Evolutionary conservation across 2,329 filamentous ascomycete species (phyloP).

Genomic region (Aspergillus melleus): DNA sequence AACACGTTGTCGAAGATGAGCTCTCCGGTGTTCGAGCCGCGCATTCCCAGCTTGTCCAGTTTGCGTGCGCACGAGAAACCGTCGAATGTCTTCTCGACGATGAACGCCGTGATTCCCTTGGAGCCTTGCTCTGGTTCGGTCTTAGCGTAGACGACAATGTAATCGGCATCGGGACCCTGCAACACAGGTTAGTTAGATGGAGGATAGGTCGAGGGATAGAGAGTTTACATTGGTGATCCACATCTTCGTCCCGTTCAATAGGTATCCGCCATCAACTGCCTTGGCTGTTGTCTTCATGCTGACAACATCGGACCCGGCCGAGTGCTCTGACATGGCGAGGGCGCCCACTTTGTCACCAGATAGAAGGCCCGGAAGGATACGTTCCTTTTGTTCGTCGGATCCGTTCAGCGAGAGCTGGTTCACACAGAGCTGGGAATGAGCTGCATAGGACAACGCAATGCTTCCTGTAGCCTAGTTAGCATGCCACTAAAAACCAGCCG

Average conservation of each 20-base stretch:
- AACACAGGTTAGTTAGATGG: constrained; percentile 2
- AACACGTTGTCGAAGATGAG: constrained; percentile 89
- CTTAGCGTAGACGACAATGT: constrained; percentile 96
- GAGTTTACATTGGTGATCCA: constrained; percentile 90
- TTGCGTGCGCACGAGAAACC: constrained; percentile 89
- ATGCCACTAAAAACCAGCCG: not conserved
- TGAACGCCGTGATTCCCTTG: constrained; percentile 93
- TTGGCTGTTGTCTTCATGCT: constrained; percentile 88
- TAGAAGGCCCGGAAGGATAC: constrained; percentile 77
- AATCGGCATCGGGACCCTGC: constrained; percentile 79
- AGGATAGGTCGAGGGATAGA: too few species aligned
- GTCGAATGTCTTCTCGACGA: constrained; percentile 68
- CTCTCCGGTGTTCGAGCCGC: constrained; percentile 94
- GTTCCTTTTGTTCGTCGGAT: constrained; percentile 71
- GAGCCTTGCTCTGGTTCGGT: constrained; percentile 76
- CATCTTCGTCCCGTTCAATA: constrained; percentile 93
- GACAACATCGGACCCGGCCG: constrained; percentile 88
- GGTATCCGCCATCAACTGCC: constrained; percentile 77
- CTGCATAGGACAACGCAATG: constrained; percentile 81
- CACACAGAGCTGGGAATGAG: constrained; percentile 92
- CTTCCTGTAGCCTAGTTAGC: constrained; percentile 30
- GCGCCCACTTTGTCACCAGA: constrained; percentile 80
- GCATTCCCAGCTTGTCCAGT: constrained; percentile 97
- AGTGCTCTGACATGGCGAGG: constrained; percentile 92
- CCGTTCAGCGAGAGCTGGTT: constrained; percentile 96